Conservation (phyloP, 768 basidiomycete genomes). For the Leucocoprinus leucothites region DNA sequence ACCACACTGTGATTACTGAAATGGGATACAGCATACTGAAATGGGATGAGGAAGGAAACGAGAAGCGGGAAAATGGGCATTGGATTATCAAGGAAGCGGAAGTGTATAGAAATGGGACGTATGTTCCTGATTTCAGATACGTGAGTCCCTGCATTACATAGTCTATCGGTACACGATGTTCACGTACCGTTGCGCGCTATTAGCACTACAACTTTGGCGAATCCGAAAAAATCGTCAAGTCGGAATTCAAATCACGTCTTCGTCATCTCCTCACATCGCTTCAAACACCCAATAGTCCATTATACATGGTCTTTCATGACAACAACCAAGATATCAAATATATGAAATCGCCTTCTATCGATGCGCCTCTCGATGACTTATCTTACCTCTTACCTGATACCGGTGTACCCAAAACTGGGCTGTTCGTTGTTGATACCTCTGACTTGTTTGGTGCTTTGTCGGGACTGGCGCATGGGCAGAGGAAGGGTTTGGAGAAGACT, state of each 20-base stretch:
- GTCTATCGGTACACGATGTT: neutral
- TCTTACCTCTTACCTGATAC: conserved; percentile 56
- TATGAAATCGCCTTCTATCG: conserved; percentile 53
- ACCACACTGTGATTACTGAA: conserved; percentile 73
- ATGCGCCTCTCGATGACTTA: conserved; percentile 50
- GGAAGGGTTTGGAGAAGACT: conserved; percentile 54
- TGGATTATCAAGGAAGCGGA: conserved; percentile 62
- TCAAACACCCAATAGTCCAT: conserved; percentile 45
- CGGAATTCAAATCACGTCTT: conserved; percentile 51
- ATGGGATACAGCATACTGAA: conserved; percentile 70
- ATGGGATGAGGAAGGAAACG: conserved; percentile 50
- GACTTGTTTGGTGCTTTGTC: conserved; percentile 74
- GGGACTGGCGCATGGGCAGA: conserved; percentile 52
- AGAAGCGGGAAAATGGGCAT: conserved; percentile 52
- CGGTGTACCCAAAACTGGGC: conserved; percentile 41
- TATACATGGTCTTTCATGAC: conserved; percentile 84
- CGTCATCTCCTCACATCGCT: conserved; percentile 39
- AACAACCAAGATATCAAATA: conserved; percentile 75
- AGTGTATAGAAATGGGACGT: conserved; percentile 55
- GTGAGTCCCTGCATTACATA: no score
- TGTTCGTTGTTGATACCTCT: conserved; percentile 71
- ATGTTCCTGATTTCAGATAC: conserved; percentile 59
- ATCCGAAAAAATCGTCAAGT: conserved; percentile 51
- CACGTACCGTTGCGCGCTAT: neutral
- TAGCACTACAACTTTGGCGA: conserved; percentile 69